Base-by-base conservation (phyloP, 768 basidiomycete genomes). In the Pleurotus djamor region DNA sequence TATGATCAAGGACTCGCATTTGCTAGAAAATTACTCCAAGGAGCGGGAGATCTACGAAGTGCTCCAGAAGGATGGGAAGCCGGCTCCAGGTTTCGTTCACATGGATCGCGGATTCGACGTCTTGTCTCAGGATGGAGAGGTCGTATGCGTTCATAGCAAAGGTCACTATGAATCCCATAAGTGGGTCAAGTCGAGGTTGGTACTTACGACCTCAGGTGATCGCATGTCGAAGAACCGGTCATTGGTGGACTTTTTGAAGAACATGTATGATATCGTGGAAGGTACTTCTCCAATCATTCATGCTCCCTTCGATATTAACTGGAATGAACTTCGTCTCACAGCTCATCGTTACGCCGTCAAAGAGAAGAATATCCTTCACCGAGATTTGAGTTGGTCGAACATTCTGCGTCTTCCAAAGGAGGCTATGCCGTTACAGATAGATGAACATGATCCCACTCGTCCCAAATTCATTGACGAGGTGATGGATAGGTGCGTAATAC, bases 301-400 rank as follows among this genome's bases (percentile, higher is more conserved):
- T 47, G 17, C 13, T 17, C 7, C 16, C 45, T 8, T 47, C n/a
- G 47, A 9, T 32, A 7, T 48, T 9, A 45, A 43, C 32, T 60
- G 50, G 37, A 37, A n/a, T 45, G 35, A 41, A 52, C 43, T 54
- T 50, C 4, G n/a, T 28, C 21, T 41, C n/a, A n/a, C n/a, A 60
- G 59, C 28, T 34, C 59, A 60, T 52, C 59, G 59, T 37, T 60
- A 52, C 51, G 52, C 52, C 34, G 45, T 60, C 43, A 12, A 32
- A 33, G 50, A 37, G 41, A 54, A 59, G 14, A 59, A 52, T 1
- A 66, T 72, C 28, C 61, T 72, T 8, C 68, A 72, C 43, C 66
- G 68, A 8, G 71, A 70, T 54, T 63, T 72, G 52, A 68, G 65
- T 41, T 44, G 65, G 69, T 17, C 64, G 69, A 55, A 68, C 38